Percentiles rank a stretch among this genome's conserved stretches.
phyloP scores from a whole-genome alignment of 306 rosid genomes.

The Cicer bijugum region DNA sequence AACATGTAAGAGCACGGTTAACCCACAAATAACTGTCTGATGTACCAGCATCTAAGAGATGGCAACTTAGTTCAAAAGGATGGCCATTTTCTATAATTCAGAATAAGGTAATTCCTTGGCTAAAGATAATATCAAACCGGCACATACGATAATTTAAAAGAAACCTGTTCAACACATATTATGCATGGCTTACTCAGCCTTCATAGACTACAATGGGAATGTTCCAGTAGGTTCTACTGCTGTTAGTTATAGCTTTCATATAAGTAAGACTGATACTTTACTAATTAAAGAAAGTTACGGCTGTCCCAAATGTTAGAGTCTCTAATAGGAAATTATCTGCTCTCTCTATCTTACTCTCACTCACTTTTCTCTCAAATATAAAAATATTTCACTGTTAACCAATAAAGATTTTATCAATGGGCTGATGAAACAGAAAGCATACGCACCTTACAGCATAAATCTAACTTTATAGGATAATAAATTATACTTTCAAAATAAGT shows the following conservation, averaged over 20 bases:
- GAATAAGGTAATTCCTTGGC: conserved; percentile 1
- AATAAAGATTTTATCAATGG: not conserved
- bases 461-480: conserved; percentile 3
- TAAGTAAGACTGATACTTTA: not conserved
- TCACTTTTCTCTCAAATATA: not conserved
- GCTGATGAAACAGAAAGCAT: not conserved
- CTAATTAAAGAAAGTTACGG: not conserved
- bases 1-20: conserved; percentile 37
- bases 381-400: not conserved
- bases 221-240: not conserved
- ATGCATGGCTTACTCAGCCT: conserved; percentile 5
- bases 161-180: not conserved
- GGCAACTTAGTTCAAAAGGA: conserved; percentile 8
- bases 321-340: not conserved
- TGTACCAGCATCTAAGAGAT: conserved; percentile 4
- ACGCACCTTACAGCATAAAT: conserved; percentile 18
- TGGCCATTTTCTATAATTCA: conserved; percentile 15
- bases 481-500: not conserved
- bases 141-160: conserved; percentile 20
- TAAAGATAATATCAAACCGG: not conserved
- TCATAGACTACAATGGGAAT: not conserved
- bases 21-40: conserved; percentile 23
- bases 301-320: not conserved
- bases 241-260: not conserved
- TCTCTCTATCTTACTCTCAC: not conserved